These are phyloP conservation scores for Xylaria sp. DNA, from an alignment of 495 filamentous ascomycete species.

Conservation along the genomic window DNA sequence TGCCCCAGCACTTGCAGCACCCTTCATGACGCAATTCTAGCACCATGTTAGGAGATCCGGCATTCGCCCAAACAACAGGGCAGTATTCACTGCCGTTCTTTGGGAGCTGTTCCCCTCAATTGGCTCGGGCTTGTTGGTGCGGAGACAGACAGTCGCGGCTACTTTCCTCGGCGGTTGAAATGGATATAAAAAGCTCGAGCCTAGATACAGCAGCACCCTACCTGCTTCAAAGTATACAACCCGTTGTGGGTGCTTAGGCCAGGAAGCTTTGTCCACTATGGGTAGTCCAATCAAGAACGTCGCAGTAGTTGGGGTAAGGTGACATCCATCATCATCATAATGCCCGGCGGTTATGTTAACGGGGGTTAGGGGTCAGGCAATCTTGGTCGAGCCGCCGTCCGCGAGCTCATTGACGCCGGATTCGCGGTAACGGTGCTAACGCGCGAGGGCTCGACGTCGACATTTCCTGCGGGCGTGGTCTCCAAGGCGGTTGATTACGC, in stretches of 20 bases:
- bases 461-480: constrained; percentile 45
- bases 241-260: not conserved
- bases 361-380: constrained; percentile 60
- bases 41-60: constrained; percentile 7
- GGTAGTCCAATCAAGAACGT: constrained; percentile 55
- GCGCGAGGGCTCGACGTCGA: constrained; percentile 51
- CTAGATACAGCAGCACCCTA: not conserved
- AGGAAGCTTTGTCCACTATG: constrained; percentile 6
- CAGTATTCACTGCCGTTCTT: not conserved
- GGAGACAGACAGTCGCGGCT: not conserved
- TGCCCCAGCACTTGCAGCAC: not conserved
- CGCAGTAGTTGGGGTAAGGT: constrained; percentile 57
- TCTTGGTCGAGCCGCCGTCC: constrained; percentile 63
- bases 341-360: constrained; percentile 19
- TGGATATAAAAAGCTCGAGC: constrained; percentile 9
- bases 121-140: constrained; percentile 9
- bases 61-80: not conserved
- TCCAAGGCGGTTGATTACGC: constrained; percentile 61
- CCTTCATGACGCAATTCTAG: constrained; percentile 19
- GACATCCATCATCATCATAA: constrained; percentile 18
- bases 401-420: constrained; percentile 58
- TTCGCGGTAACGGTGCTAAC: constrained; percentile 67
- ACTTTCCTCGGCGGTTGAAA: not conserved
- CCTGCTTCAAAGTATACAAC: not conserved
- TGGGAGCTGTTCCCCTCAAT: not conserved